Conservation (phyloP, 2,329 filamentous ascomycete species). For the Colletotrichum australisinense region DNA sequence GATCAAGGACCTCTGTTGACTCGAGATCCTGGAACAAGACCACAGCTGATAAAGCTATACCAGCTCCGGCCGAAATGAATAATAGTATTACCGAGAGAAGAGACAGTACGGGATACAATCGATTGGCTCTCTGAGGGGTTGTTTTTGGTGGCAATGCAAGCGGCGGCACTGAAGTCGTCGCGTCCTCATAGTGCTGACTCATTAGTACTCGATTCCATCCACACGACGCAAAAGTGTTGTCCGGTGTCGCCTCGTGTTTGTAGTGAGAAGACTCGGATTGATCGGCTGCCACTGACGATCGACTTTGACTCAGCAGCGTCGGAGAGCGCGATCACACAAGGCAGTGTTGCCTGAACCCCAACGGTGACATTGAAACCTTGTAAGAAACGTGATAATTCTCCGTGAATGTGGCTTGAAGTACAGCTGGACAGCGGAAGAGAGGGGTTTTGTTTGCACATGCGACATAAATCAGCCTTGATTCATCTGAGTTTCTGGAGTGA, state of each 20-base stretch:
- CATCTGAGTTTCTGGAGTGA: background rate
- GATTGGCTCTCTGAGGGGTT: background rate
- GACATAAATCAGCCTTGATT: background rate
- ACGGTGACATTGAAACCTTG: conserved; percentile 4
- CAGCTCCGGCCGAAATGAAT: conserved; percentile 16
- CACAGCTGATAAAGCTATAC: conserved; percentile 20
- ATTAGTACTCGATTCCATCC: conserved; percentile 26
- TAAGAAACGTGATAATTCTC: background rate
- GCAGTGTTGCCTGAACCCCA: conserved; percentile 10
- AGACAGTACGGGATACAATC: conserved; percentile 22
- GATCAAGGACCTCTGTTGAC: conserved; percentile 21
- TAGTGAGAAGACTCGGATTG: background rate
- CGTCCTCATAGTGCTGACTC: conserved; percentile 22
- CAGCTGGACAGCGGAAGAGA: conserved; percentile 7
- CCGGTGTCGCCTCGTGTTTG: background rate
- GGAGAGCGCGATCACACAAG: background rate
- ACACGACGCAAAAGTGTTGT: background rate
- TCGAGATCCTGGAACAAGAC: conserved; percentile 19
- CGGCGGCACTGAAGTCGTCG: conserved; percentile 32
- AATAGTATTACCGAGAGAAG: conserved; percentile 16
- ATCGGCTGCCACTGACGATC: background rate
- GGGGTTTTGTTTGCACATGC: conserved; percentile 26
- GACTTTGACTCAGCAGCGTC: background rate
- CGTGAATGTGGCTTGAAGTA: background rate
- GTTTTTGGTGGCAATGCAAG: background rate